Evolutionary conservation across 2,329 filamentous ascomycete species (phyloP), one percentile per base, ranked within the genome.

Genomic region (Anthostomella pinea): DNA sequence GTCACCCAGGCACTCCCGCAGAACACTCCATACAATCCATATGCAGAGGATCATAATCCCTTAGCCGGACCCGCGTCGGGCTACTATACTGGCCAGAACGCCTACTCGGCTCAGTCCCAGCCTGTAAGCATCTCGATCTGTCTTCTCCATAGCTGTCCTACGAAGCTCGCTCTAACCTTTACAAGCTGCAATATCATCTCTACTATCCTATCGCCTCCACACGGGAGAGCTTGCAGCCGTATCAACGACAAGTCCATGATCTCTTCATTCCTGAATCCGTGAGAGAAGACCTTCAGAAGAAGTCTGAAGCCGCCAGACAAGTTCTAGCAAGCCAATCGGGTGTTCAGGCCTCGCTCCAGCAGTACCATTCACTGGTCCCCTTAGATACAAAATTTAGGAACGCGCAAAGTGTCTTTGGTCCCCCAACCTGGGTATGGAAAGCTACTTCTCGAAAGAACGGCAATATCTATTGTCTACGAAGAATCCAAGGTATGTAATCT

Each of bases 401-500:
- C 60, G 88, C 83, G 49, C 77, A 82, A 4, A 75, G 79, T 9
- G 79, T 85, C 11, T 96, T 96, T 63, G 88, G 89, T 18, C 95
- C 88, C 55, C 80, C 84, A 5, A 95, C 85, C 52, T 97, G 90
- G 88, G 79, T 95, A 1, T 98, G 96, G 69, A 97, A 97, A 67
- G 91, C 90, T 7, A 82, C 84, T 16, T 95, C 88, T 6, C 83
- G 78, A 61, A 93, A 93, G 58, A 91, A 91, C 52, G 93, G 90
- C 8, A 83, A 86, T 48, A 80, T 83, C n/a, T 97, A 95, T 63
- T 88, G 84, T 39, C 69, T 98, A 30, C 79, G 93, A 45, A 77
- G 93, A 44, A 75, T 98, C 15, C 89, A 96, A 72, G 85, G 81
- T 79, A 62, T 35, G 59, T 38, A 23, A 19, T 18, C 21, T 14